A percentile compares a stretch with the other conserved stretches of the same genome.
phyloP scores from a whole-genome alignment of 768 basidiomycete genomes.

The Tylopilus intermedius region DNA sequence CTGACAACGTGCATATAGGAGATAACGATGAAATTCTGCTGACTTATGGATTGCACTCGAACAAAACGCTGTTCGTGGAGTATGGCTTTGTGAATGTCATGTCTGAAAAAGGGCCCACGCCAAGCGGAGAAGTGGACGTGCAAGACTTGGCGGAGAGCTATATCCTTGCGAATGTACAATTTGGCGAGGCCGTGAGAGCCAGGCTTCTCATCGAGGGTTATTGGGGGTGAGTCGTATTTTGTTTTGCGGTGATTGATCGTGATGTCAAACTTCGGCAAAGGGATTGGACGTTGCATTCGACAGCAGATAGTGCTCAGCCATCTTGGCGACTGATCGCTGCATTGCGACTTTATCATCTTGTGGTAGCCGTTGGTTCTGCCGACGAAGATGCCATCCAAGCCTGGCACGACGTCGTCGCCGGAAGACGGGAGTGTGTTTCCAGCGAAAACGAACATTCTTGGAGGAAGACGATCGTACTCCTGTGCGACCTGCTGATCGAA shows the following conservation, averaged over 20 bases:
- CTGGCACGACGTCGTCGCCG: constrained; percentile 55
- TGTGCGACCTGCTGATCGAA: constrained; percentile 37
- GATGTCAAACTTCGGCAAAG: constrained; percentile 35
- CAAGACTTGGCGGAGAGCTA: constrained; percentile 48
- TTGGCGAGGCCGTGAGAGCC: constrained; percentile 46
- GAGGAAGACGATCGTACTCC: constrained; percentile 34
- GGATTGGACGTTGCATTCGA: constrained; percentile 72
- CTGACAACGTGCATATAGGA: constrained; percentile 36
- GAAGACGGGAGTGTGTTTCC: constrained; percentile 42
- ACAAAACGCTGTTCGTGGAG: constrained; percentile 74
- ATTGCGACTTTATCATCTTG: constrained; percentile 59
- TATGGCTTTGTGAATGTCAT: constrained; percentile 75
- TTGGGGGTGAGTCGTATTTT: constrained; percentile 62
- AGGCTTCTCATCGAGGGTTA: constrained; percentile 63
- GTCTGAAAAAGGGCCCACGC: constrained; percentile 22
- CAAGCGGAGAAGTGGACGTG: constrained; percentile 58
- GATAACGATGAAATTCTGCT: constrained; percentile 67
- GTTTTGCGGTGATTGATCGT: background rate
- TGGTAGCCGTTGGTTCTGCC: constrained; percentile 27
- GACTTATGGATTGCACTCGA: constrained; percentile 76
- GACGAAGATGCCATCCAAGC: constrained; percentile 32
- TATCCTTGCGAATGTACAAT: constrained; percentile 39
- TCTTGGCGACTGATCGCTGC: constrained; percentile 76
- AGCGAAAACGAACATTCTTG: constrained; percentile 46
- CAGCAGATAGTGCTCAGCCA: constrained; percentile 59